A percentile compares a stretch with the other conserved stretches of the same genome.
Conservation (phyloP, 2,329 filamentous ascomycete genomes). For the Colletotrichum liriopes region DNA sequence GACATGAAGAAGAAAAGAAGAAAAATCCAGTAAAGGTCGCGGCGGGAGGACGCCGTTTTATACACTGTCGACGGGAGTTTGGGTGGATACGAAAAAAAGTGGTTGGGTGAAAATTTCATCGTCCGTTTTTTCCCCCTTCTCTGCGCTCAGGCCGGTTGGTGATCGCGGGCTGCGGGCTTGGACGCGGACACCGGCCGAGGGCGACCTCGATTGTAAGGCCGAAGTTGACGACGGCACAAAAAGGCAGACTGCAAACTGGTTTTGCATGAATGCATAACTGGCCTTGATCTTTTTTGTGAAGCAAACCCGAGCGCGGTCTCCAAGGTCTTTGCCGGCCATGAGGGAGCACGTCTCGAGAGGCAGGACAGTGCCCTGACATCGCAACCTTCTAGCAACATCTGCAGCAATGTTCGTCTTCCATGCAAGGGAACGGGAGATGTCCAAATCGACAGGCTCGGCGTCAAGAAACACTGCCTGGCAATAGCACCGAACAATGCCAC, state of each 20-base stretch:
- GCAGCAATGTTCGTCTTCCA: too few relatives aligned
- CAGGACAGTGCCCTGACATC: too few relatives aligned
- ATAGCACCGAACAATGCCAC: too few relatives aligned
- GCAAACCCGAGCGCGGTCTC: background rate
- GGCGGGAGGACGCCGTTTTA: background rate
- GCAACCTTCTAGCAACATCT: too few relatives aligned
- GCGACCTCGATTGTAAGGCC: background rate
- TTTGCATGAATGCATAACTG: background rate
- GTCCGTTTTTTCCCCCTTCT: background rate
- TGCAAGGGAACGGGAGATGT: too few relatives aligned
- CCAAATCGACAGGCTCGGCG: too few relatives aligned
- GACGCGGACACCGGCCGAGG: background rate
- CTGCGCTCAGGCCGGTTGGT: background rate
- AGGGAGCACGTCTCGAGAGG: too few relatives aligned
- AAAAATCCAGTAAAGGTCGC: conserved; percentile 47
- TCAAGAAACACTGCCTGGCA: too few relatives aligned
- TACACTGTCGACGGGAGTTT: background rate
- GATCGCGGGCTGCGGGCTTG: background rate
- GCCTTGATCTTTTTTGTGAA: too few relatives aligned
- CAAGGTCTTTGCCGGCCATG: background rate
- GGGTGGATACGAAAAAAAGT: background rate
- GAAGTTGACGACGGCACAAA: background rate
- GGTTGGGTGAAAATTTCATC: background rate
- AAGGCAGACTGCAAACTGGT: background rate
- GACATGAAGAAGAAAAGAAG: conserved; percentile 68